Conservation (phyloP, 2,329 filamentous ascomycete genomes). For the Talaromyces sp. region DNA sequence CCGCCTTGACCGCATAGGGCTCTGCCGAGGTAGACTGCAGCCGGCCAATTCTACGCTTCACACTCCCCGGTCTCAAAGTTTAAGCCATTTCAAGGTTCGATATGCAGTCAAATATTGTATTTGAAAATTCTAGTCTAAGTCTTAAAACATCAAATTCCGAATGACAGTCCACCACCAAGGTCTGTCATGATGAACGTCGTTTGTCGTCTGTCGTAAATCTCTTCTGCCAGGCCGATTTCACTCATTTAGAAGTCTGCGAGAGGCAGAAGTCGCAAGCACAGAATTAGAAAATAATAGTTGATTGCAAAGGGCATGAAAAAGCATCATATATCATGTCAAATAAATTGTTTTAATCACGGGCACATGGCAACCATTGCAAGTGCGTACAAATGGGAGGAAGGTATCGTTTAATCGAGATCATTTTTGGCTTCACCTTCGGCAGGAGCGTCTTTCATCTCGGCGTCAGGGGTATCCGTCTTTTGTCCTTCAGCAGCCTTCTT, state of each 20-base stretch:
- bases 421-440: constrained; percentile 32
- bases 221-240: not conserved
- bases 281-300: constrained; percentile 7
- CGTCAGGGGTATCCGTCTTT: constrained; percentile 37
- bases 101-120: not conserved
- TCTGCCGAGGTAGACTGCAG: not conserved
- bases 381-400: constrained; percentile 1
- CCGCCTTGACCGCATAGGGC: constrained; percentile 1
- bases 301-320: constrained; percentile 2
- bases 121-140: constrained; percentile 13
- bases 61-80: not conserved
- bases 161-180: not conserved
- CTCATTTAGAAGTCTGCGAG: not conserved
- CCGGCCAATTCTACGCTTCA: not conserved
- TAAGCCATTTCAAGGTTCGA: no score
- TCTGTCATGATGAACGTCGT: not conserved
- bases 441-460: constrained; percentile 61
- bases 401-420: constrained; percentile 13
- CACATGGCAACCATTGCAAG: constrained; percentile 2
- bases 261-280: not conserved
- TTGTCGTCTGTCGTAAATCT: not conserved
- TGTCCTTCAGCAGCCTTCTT: constrained; percentile 50
- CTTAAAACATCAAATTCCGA: not conserved
- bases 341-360: constrained; percentile 3
- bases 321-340: constrained; percentile 16